Evolutionary conservation across 306 rosid species (phyloP).

Genomic region (Casuarina cunninghamiana): DNA sequence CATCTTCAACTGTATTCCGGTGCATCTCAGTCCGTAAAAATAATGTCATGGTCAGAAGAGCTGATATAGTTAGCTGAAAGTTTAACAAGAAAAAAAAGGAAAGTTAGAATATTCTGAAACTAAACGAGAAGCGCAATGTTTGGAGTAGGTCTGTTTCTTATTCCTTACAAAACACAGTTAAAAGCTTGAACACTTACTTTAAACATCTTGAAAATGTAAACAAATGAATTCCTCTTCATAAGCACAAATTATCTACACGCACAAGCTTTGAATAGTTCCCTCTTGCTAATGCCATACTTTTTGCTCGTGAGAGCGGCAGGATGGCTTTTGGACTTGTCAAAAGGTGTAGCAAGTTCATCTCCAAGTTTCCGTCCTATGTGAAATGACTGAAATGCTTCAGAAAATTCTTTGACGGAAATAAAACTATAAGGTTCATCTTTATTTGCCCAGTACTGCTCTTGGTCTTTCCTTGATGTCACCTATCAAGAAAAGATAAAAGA

Average conservation of each 20-base stretch:
- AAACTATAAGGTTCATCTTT: conserved; percentile 27
- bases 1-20: conserved; percentile 29
- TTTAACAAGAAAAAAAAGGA: not conserved
- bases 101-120: not conserved
- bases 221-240: conserved; percentile 44
- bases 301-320: conserved; percentile 43
- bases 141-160: not conserved
- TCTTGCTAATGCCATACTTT: conserved; percentile 47
- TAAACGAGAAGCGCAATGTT: not conserved
- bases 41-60: conserved; percentile 33
- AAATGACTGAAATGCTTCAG: conserved; percentile 46
- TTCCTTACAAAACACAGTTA: not conserved
- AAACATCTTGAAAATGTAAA: conserved; percentile 39
- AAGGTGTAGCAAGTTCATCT: conserved; percentile 44
- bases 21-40: conserved; percentile 42
- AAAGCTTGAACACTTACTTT: conserved; percentile 34
- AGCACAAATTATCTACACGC: conserved; percentile 37
- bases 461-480: conserved; percentile 53
- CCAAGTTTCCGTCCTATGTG: conserved; percentile 40
- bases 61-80: conserved; percentile 34
- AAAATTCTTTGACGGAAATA: conserved; percentile 36
- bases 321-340: conserved; percentile 39
- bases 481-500: not conserved
- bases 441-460: conserved; percentile 43
- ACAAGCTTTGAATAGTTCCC: conserved; percentile 49